Evolutionary conservation across 768 basidiomycete genomes (phyloP).

Genomic region (Tephrocybe sp.): DNA sequence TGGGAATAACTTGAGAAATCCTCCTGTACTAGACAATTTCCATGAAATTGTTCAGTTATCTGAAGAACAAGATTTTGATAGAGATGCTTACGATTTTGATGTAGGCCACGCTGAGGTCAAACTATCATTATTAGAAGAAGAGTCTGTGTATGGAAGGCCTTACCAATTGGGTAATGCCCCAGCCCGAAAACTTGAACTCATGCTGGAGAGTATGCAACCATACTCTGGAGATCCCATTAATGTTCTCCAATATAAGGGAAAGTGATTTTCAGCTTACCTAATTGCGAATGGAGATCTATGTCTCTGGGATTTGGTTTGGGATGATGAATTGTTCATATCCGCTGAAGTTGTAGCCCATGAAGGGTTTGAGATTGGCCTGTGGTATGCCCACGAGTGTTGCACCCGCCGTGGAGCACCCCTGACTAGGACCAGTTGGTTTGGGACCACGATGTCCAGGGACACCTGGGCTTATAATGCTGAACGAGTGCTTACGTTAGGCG

Average conservation of each 20-base stretch:
- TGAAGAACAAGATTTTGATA: neutral
- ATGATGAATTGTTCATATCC: neutral
- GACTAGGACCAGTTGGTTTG: neutral
- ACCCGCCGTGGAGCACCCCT: neutral
- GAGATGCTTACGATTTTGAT: neutral
- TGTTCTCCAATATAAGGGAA: neutral
- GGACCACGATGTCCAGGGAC: neutral
- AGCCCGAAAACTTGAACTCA: neutral
- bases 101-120: neutral
- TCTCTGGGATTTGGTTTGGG: neutral
- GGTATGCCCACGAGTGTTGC: neutral
- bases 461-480: conserved; percentile 3
- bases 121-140: neutral
- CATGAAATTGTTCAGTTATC: neutral
- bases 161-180: neutral
- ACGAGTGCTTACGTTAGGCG: neutral
- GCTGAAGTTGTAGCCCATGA: neutral
- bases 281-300: neutral
- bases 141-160: neutral
- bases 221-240: conserved; percentile 1
- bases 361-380: neutral
- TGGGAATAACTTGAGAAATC: too few species aligned
- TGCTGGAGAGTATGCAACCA: neutral
- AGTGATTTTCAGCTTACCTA: neutral
- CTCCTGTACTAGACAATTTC: too few species aligned